Evolutionary conservation across 2,329 filamentous ascomycete species (phyloP).

Genomic region (Purpureocillium takamizusanense): DNA sequence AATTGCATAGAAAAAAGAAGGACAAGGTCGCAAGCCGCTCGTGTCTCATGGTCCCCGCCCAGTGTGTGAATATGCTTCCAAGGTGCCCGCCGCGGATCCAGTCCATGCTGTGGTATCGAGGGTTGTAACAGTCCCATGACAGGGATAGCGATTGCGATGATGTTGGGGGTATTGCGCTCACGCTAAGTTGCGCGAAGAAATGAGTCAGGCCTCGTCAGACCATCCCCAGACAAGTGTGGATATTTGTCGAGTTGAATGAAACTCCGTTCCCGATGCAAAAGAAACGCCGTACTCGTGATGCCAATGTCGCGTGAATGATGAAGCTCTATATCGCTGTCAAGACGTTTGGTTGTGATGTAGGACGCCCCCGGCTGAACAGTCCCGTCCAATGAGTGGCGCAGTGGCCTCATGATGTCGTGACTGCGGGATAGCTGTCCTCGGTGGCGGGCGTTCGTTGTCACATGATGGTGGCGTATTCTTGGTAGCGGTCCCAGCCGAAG

Average conservation of each 20-base stretch:
- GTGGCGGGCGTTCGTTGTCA: conserved; percentile 55
- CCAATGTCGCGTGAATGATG: conserved; percentile 16
- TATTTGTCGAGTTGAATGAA: conserved; percentile 26
- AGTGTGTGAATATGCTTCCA: conserved; percentile 41
- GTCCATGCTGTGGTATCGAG: conserved; percentile 40
- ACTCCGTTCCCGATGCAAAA: conserved; percentile 34
- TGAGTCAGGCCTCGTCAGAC: conserved; percentile 2
- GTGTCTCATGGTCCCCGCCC: conserved; percentile 37
- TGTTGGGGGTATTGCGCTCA: conserved; percentile 15
- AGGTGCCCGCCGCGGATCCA: conserved; percentile 41
- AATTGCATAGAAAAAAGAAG: conserved; percentile 16
- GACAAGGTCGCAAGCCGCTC: conserved; percentile 31
- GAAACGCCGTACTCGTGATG: conserved; percentile 27
- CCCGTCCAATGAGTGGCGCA: conserved; percentile 10
- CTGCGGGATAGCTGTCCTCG: conserved; percentile 36
- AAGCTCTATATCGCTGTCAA: conserved; percentile 27
- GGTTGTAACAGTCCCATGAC: conserved; percentile 23
- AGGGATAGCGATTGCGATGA: conserved; percentile 10
- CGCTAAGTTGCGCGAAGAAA: conserved; percentile 33
- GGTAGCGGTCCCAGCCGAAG: conserved; percentile 81
- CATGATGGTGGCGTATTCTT: conserved; percentile 80
- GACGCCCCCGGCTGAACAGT: background rate
- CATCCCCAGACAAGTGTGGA: conserved; percentile 20
- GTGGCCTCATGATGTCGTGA: conserved; percentile 35
- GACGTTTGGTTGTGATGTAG: conserved; percentile 16